These are phyloP conservation scores for Colletotrichum aenigma DNA, from an alignment of 2,329 filamentous ascomycete species.

Conservation along the genomic window DNA sequence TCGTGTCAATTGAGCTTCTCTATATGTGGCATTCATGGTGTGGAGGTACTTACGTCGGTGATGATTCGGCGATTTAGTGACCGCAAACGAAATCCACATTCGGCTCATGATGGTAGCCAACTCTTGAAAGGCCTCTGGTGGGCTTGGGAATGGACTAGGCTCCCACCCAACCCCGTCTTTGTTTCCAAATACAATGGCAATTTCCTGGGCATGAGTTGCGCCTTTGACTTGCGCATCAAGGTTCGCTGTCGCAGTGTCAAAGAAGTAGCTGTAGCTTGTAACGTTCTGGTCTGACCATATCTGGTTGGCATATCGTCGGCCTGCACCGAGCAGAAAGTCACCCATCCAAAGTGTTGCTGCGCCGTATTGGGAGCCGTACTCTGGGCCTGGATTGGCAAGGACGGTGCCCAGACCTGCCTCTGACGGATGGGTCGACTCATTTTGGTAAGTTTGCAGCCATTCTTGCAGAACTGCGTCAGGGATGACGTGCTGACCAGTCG, in stretches of 20 bases:
- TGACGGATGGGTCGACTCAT: background rate
- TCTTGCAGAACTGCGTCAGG: background rate
- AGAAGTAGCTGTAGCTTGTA: background rate
- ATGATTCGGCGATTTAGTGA: background rate
- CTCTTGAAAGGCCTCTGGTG: background rate
- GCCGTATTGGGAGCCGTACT: background rate
- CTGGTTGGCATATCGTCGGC: background rate
- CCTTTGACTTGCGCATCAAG: background rate
- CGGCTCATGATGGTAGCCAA: background rate
- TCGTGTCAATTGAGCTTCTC: accelerated
- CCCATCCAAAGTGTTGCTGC: background rate
- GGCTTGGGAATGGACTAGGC: accelerated
- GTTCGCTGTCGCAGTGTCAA: background rate
- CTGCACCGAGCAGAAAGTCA: background rate
- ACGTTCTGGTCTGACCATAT: background rate
- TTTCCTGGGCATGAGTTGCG: background rate
- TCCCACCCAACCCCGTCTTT: background rate
- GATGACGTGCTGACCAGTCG: background rate
- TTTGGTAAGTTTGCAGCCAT: background rate
- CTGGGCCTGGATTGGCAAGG: no score
- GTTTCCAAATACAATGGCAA: background rate
- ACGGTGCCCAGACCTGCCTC: background rate
- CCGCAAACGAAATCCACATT: background rate
- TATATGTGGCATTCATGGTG: accelerated
- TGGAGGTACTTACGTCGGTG: background rate